A percentile compares a stretch with the other conserved stretches of the same genome.
phyloP scores from a whole-genome alignment of 805 yeast species.

The Millerozyma miso region DNA sequence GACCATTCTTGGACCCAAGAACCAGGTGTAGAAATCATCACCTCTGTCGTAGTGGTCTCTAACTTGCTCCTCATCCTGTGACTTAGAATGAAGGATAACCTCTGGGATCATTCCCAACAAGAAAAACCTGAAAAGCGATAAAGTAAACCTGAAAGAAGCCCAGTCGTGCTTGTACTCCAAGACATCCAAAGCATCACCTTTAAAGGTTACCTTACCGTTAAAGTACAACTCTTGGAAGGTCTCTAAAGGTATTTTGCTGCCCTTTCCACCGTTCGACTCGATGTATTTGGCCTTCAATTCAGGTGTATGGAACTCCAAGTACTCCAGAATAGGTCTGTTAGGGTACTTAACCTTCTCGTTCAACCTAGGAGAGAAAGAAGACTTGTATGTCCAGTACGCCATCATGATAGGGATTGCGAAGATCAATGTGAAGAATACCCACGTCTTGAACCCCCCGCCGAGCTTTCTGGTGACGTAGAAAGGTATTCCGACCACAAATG shows the following conservation, averaged over 20 bases:
- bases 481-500: constrained; percentile 55
- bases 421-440: constrained; percentile 53
- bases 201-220: constrained; percentile 77
- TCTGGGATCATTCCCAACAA: constrained; percentile 88
- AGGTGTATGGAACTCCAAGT: constrained; percentile 76
- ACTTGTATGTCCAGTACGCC: constrained; percentile 77
- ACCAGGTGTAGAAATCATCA: constrained; percentile 92
- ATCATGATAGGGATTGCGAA: constrained; percentile 66
- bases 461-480: constrained; percentile 57
- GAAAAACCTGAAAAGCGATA: constrained; percentile 72
- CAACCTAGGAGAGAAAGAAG: constrained; percentile 75
- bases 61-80: constrained; percentile 95
- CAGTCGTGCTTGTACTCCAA: constrained; percentile 89
- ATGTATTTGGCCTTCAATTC: constrained; percentile 62
- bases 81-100: constrained; percentile 84
- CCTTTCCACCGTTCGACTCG: constrained; percentile 49
- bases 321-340: constrained; percentile 70
- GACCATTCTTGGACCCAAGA: constrained; percentile 90
- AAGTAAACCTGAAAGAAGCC: constrained; percentile 78
- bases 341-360: constrained; percentile 76
- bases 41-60: constrained; percentile 95
- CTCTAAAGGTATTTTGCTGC: constrained; percentile 82
- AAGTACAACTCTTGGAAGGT: constrained; percentile 87
- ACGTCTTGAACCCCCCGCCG: constrained; percentile 68
- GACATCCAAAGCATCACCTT: constrained; percentile 81